Evolutionary conservation across 2,329 filamentous ascomycete species (phyloP), one percentile per base, ranked within the genome.

Genomic region (Arthrinium puccinioides): DNA sequence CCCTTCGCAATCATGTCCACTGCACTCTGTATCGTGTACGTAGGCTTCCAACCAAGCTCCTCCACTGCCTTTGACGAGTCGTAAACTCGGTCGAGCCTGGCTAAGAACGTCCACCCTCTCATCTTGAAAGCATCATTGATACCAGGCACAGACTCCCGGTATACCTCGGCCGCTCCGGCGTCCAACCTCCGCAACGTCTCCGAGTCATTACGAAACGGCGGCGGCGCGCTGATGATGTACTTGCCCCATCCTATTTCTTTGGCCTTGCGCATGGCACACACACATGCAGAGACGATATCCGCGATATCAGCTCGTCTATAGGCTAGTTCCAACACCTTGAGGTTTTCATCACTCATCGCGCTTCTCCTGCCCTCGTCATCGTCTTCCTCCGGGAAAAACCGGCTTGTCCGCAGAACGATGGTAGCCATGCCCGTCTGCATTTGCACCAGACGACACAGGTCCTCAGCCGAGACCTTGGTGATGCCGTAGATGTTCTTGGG

Each of bases 401-500:
- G 62, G 34, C 60, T 64, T 3, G 62, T 64, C n/a, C 67, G 61
- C 8, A 72, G 55, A 6, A 72, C 54, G 0, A 72, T 26, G 1
- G 63, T 51, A 0, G 67, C 66, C 44, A 72, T 45, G 2, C 46
- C 42, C 1, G 54, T 56, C 37, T 68, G 57, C 10, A 47, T 45
- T 28, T 67, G 61, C 2, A 66, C 41, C 6, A 72, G 56, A 10
- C 51, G 54, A 45, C 67, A 71, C 21, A 72, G 40, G 35, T 70
- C 66, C 42, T 72, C 69, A 5, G 69, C 69, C 2, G 66, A 64
- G 13, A 60, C 54, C 34, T 72, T 72, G 14, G 68, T 72, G 4
- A 60, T 57, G 37, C 69, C 69, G 44, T 70, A 70, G 30, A 70
- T 66, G 48, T 70, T 70, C 41, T 70, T 70, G 2, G 66, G 64